Evolutionary conservation across 495 filamentous ascomycete species (phyloP).

Genomic region (Trichoderma parareesei): DNA sequence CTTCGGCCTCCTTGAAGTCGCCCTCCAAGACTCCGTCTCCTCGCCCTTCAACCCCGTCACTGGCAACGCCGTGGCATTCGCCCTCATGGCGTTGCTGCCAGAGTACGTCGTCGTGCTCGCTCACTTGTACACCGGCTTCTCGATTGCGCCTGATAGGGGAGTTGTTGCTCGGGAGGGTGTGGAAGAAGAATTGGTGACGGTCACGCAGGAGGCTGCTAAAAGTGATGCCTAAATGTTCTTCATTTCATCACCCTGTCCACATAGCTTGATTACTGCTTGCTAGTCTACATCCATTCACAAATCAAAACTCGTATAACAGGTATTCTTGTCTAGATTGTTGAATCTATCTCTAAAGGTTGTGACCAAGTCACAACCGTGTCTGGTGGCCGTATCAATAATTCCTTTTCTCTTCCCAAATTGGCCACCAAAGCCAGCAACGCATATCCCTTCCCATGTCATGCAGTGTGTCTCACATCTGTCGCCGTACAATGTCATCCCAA

Average conservation of each 20-base stretch:
- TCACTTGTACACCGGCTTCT: constrained; percentile 10
- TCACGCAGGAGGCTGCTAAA: background rate
- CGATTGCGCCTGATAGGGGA: background rate
- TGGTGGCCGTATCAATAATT: background rate
- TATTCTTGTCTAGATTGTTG: background rate
- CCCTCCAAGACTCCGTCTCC: background rate
- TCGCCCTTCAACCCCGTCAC: constrained; percentile 7
- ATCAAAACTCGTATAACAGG: background rate
- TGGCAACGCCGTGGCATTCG: constrained; percentile 7
- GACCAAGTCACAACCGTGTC: background rate
- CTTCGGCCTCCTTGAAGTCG: constrained; percentile 10
- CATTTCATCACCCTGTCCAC: background rate
- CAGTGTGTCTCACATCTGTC: background rate
- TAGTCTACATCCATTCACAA: background rate
- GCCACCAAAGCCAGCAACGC: background rate
- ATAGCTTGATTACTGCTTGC: background rate
- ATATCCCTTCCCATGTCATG: background rate
- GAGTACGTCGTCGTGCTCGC: constrained; percentile 10
- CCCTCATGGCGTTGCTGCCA: constrained; percentile 8
- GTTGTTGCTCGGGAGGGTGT: background rate
- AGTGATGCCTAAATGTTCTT: background rate
- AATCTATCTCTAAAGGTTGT: constrained; percentile 1
- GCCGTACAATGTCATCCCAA: background rate
- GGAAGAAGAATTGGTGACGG: background rate
- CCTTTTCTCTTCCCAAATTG: background rate